Evolutionary conservation across 768 basidiomycete species (phyloP), one percentile per base, ranked within the genome.

Genomic region (Kwoniella sp.): DNA sequence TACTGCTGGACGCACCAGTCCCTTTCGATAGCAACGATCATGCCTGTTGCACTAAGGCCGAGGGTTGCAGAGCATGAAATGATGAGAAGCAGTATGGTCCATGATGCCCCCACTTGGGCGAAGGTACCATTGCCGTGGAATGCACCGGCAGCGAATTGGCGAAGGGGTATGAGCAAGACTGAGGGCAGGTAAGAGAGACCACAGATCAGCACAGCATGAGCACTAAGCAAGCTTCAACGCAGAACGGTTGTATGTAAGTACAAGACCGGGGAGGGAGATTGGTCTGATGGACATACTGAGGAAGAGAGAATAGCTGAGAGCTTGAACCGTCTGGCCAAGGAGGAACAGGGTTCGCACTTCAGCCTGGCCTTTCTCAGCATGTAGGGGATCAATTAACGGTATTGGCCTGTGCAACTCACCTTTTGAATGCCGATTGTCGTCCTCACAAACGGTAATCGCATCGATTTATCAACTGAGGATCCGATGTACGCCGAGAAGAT

Each of bases 1-100:
- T 47, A 47, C 30, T 38, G n/a, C 2, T 34, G 3, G 11, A 69
- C 76, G 45, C 54, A 78, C 79, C 80, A 81, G 52, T 81, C 80
- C 29, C 80, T 56, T 51, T 79, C 74, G 9, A 81, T 69, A 4
- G 78, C 76, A 0, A 79, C 66, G 25, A 68, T 72, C 48, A 81
- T 65, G 0, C 73, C 74, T 1, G 73, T 73, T 13, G 72, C 72
- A 0, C 77, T 73, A 1, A 81, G 53, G 2, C 68, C 69, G 0
- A 74, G 66, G 9, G 64, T 38, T 11, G 73, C 71, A 12, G 74
- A 69, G 30, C 57, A 66, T 4, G 66, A 4, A 20, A 75, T 67
- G 26, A 75, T 69, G 13, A 76, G 47, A 9, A 64, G 59, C 2
- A 81, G 61, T 34, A 70, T 62, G 0, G 51, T 13, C 61, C 67